A percentile compares a stretch with the other conserved stretches of the same genome.
Evolutionary conservation across 306 rosid genomes (phyloP).

Genomic region (Prunus mongolica): DNA sequence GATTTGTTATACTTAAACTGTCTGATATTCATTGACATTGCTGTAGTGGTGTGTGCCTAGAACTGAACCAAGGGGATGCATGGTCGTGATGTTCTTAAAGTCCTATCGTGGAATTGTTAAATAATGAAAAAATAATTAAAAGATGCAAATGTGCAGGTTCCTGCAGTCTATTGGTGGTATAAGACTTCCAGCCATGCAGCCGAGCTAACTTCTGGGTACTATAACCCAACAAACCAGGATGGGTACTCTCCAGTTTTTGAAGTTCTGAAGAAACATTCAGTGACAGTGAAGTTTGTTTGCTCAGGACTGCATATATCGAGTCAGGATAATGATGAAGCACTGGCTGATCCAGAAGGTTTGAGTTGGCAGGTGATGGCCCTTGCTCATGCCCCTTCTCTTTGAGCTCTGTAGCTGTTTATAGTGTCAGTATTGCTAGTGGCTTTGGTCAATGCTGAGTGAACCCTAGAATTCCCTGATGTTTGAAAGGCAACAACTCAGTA

Average conservation of each 20-base stretch:
- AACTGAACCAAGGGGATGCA: background rate
- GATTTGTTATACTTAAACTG: background rate
- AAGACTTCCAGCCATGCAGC: slow-evolving; percentile 92
- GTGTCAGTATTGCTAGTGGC: slow-evolving; percentile 6
- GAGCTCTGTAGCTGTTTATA: background rate
- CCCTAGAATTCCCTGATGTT: slow-evolving; percentile 1
- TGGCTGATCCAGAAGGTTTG: slow-evolving; percentile 85
- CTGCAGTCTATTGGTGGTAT: slow-evolving; percentile 95
- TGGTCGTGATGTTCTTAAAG: background rate
- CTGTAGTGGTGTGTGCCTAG: background rate
- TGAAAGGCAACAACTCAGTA: background rate
- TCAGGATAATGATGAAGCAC: slow-evolving; percentile 65
- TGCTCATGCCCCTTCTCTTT: slow-evolving; percentile 6
- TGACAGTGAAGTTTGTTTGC: slow-evolving; percentile 77
- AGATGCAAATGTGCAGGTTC: slow-evolving; percentile 58
- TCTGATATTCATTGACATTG: background rate
- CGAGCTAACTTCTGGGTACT: slow-evolving; percentile 92
- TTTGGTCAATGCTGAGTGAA: slow-evolving; percentile 10
- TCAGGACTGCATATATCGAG: slow-evolving; percentile 56
- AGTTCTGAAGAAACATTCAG: slow-evolving; percentile 69
- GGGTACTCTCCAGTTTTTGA: slow-evolving; percentile 87
- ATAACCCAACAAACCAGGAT: slow-evolving; percentile 89
- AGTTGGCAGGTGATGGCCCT: slow-evolving; percentile 77
- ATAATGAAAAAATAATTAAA: slow-evolving; percentile 14
- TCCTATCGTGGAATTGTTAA: slow-evolving; percentile 3